Evolutionary conservation across 768 basidiomycete genomes (phyloP).

Genomic region (Lactarius hengduanensis): DNA sequence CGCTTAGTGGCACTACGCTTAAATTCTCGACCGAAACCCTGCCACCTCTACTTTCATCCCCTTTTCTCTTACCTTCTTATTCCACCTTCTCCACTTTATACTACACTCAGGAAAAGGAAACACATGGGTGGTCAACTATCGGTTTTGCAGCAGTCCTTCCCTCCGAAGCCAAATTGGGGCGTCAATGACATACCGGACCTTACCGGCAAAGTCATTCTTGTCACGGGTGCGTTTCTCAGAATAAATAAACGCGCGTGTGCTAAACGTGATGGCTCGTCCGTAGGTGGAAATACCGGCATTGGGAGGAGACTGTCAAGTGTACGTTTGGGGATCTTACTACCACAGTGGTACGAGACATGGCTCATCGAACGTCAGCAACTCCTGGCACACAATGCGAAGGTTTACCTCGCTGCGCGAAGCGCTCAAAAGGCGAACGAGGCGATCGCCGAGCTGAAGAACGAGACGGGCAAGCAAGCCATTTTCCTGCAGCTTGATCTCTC

Average conservation of each 20-base stretch:
- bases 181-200: conserved; percentile 34
- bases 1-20: no score
- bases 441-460: conserved; percentile 50
- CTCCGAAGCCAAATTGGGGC: conserved; percentile 46
- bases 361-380: conserved; percentile 42
- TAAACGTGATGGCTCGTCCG: not conserved
- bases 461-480: conserved; percentile 43
- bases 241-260: conserved; percentile 45
- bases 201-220: not conserved
- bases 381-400: conserved; percentile 60
- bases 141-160: conserved; percentile 34
- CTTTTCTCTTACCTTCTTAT: not conserved
- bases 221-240: conserved; percentile 32
- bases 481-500: conserved; percentile 48
- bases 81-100: not conserved
- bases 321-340: no score
- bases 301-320: conserved; percentile 62
- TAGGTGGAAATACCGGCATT: conserved; percentile 45
- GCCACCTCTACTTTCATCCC: not conserved
- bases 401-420: conserved; percentile 58
- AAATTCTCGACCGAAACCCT: no score
- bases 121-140: not conserved
- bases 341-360: not conserved
- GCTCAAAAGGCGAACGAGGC: conserved; percentile 46
- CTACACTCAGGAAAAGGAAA: no score